Conservation (phyloP, 2,329 filamentous ascomycete genomes). For the Fusarium ramigenum region DNA sequence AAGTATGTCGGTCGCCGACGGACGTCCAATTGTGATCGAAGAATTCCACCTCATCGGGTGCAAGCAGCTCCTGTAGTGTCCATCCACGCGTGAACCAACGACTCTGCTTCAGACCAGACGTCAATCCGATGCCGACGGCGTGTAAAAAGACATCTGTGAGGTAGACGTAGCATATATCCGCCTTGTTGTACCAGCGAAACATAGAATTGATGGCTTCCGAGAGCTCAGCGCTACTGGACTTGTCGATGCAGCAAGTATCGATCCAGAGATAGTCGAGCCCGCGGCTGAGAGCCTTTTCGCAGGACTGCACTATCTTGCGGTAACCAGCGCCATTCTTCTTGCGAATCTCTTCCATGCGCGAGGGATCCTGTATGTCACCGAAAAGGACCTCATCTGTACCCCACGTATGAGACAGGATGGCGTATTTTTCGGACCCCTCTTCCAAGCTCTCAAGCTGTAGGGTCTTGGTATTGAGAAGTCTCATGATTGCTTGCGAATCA, state of each 20-base stretch:
- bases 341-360: conserved; percentile 32
- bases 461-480: conserved; percentile 43
- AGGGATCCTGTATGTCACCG: conserved; percentile 31
- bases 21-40: conserved; percentile 38
- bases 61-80: conserved; percentile 42
- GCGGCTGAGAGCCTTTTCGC: conserved; percentile 35
- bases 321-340: conserved; percentile 35
- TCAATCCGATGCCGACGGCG: conserved; percentile 18
- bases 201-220: conserved; percentile 42
- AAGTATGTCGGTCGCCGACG: conserved; percentile 31
- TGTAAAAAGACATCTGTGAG: conserved; percentile 35
- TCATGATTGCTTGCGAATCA: conserved; percentile 32
- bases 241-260: conserved; percentile 44
- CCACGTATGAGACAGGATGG: conserved; percentile 44
- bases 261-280: conserved; percentile 40
- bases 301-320: conserved; percentile 36
- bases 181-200: conserved; percentile 41
- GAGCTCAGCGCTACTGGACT: conserved; percentile 40
- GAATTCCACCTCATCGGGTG: conserved; percentile 41
- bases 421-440: conserved; percentile 32
- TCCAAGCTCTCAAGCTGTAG: conserved; percentile 37
- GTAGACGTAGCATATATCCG: conserved; percentile 36
- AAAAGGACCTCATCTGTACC: conserved; percentile 40
- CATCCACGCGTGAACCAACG: conserved; percentile 41
- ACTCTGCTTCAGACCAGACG: conserved; percentile 32